Evolutionary conservation across 208 protist species (phyloP).

Genomic region (Porcisia deanei): DNA sequence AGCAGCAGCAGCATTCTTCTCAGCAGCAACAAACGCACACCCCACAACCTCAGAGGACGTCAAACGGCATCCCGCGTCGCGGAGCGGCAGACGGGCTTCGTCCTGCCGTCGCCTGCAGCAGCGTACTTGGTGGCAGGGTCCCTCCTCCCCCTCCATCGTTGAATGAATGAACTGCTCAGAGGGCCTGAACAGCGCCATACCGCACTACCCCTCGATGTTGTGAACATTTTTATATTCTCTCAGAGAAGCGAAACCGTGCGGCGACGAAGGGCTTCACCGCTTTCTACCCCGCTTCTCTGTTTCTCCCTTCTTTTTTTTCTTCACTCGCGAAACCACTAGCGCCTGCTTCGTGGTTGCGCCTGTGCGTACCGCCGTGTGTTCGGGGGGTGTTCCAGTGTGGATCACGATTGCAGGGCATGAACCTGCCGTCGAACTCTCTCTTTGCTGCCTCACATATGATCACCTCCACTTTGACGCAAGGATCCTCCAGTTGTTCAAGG

Average conservation of each 20-base stretch:
- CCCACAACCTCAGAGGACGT: not conserved
- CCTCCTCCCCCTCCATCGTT: constrained; percentile 7
- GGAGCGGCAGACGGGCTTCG: not conserved
- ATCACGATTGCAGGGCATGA: not conserved
- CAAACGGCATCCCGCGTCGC: not conserved
- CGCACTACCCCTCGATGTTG: not conserved
- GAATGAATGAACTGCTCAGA: not conserved
- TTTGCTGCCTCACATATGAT: no score
- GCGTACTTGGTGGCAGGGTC: not conserved
- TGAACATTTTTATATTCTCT: not conserved
- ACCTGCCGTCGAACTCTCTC: not conserved
- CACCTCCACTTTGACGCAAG: no score
- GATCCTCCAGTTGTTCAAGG: no score
- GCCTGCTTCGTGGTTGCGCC: not conserved
- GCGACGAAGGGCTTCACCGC: not conserved
- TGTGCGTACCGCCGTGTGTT: not conserved
- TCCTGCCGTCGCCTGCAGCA: not conserved
- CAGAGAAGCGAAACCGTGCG: not conserved
- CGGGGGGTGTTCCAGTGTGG: not conserved
- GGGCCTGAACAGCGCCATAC: not conserved
- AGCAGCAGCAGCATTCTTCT: constrained; percentile 42
- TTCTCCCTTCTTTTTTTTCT: not conserved
- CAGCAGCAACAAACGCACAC: constrained; percentile 1
- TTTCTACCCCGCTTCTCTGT: not conserved
- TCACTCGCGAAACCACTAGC: not conserved